Evolutionary conservation across 257 asterid species (phyloP), one percentile per base, ranked within the genome.

Genomic region (Perilla frutescens): DNA sequence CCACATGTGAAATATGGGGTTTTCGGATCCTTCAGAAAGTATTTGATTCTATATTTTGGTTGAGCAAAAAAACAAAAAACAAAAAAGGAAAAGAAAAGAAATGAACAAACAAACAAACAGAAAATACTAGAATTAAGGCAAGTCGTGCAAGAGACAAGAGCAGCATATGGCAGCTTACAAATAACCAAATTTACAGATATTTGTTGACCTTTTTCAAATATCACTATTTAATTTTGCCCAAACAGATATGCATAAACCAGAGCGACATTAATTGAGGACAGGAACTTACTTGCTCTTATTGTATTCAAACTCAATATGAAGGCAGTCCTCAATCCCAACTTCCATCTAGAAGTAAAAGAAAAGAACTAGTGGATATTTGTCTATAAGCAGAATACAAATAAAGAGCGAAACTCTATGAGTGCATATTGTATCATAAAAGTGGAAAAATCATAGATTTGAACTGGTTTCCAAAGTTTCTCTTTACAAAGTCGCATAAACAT

Each of bases 301-400:
- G 91, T 94, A 94, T 85, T 91, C 97, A 73, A 94, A 94, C 87
- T 94, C 99, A 29, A 94, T 94, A 73, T 94, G 97, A 71, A 94
- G 99, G 86, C 99, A 91, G 83, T 91, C 99, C 72, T 94, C 99
- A 53, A 94, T 94, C 57, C 99, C 99, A 57, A 94, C 99, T 79
- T 94, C 99, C 99, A 94, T 94, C 99, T 94, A 82, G 84, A 84
- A 69, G 72, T 57, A 49, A 20, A 20, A 40, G 31, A 44, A 10
- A 53, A 71, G 11, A 41, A 26, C 11, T 13, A 31, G 44, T 10
- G 13, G 13, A 8, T 45, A 20, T 8, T 29, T 47, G 36, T 7
- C 13, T 1, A 44, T 12, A 3, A 45, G 41, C 48, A 44, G 40
- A 63, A 64, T 3, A 64, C 4, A 0, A 34, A 3, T 31, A 2